phyloP scores from a whole-genome alignment of 257 asterid genomes.

The Primulina huaijiensis region DNA sequence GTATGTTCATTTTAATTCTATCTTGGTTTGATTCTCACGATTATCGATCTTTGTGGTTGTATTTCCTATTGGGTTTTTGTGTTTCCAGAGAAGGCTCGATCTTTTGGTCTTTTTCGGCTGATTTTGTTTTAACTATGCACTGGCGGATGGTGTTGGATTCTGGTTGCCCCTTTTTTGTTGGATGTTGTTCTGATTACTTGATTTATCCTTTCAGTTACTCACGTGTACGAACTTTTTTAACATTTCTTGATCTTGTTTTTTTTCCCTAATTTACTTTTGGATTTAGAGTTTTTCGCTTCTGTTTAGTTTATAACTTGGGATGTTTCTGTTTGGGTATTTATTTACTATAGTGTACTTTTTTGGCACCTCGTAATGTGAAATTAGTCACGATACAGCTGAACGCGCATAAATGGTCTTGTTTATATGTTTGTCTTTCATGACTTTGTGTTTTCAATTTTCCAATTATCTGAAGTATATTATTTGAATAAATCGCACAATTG shows the following conservation, averaged over 20 bases:
- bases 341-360: constrained; percentile 9
- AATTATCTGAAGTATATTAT: neutral
- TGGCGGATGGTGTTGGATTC: constrained; percentile 32
- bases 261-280: neutral
- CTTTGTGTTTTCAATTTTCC: neutral
- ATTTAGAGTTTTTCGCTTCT: constrained; percentile 5
- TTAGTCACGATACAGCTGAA: neutral
- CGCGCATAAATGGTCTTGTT: neutral
- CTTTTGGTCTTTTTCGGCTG: constrained; percentile 33
- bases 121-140: constrained; percentile 27
- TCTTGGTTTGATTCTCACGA: constrained; percentile 19
- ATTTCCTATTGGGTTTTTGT: constrained; percentile 21
- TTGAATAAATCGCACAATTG: neutral
- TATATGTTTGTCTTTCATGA: neutral
- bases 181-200: constrained; percentile 31
- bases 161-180: constrained; percentile 26
- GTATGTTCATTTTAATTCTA: neutral
- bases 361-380: constrained; percentile 7
- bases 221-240: constrained; percentile 2
- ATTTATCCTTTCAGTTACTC: constrained; percentile 28
- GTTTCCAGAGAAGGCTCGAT: constrained; percentile 31
- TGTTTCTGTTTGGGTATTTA: constrained; percentile 11
- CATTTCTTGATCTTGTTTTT: constrained; percentile 6
- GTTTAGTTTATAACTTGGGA: neutral
- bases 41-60: constrained; percentile 31